A percentile compares a stretch with the other conserved stretches of the same genome.
Evolutionary conservation across 2,329 filamentous ascomycete species (phyloP).

Genomic region (Cephalotrichum gorgonifer): DNA sequence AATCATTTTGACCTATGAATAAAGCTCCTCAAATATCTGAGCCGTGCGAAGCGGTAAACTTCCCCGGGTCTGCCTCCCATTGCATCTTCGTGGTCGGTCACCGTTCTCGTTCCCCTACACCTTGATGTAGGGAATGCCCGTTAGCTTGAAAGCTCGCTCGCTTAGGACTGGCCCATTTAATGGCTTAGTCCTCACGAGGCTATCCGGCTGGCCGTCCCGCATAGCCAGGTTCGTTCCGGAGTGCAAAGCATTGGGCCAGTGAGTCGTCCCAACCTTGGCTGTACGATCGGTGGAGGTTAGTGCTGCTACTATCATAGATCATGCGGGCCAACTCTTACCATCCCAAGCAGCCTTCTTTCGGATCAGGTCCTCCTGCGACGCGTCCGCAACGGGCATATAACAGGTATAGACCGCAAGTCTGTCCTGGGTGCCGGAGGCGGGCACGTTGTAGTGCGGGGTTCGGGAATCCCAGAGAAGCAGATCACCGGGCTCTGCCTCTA

Average conservation of each 20-base stretch:
- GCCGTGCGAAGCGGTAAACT: no score
- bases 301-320: neutral
- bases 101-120: neutral
- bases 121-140: constrained; percentile 32
- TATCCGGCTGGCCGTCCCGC: constrained; percentile 15
- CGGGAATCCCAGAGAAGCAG: constrained; percentile 29
- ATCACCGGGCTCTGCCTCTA: constrained; percentile 30
- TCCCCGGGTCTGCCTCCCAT: no score
- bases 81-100: no score
- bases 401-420: constrained; percentile 1
- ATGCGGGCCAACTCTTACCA: constrained; percentile 7
- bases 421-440: constrained; percentile 14
- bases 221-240: constrained; percentile 12
- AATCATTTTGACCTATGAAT: no score
- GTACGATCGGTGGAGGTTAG: neutral
- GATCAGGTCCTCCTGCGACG: constrained; percentile 26
- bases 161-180: constrained; percentile 25
- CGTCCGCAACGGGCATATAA: constrained; percentile 25
- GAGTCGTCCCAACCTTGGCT: constrained; percentile 26
- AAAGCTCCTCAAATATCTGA: no score
- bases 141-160: constrained; percentile 32
- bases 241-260: constrained; percentile 24
- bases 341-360: constrained; percentile 31
- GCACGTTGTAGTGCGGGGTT: constrained; percentile 29
- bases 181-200: constrained; percentile 24